Evolutionary conservation across 148 eudicot genomes (phyloP), one percentile per base, ranked within the genome.

Genomic region (Camellia sinensis): DNA sequence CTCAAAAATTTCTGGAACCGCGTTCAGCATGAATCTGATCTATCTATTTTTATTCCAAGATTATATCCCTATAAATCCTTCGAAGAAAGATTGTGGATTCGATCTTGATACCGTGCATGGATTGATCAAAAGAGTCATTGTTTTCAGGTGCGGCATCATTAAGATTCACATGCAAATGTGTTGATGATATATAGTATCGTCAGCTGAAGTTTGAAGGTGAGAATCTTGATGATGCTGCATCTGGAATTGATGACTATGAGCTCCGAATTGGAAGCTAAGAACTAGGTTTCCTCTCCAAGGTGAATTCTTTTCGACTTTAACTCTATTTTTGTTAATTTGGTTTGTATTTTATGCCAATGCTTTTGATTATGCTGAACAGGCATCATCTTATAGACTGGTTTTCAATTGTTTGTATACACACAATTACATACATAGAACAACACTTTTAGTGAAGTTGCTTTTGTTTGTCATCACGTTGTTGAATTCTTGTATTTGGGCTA

Each of bases 201-300:
- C 52, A 2, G 50, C 57, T 3, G 21, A 18, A n/a, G 74, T 48
- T 77, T 15, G 19, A 1, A 17, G 43, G 41, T 64, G 79, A 14
- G 79, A 77, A 77, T 77, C 79, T 77, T 77, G 79, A 77, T 77
- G 79, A 77, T 77, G 79, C 79, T 77, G 71, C 79, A 77, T 77
- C 79, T 6, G 67, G 67, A 75, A 75, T 45, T 69, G 22, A 76
- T 41, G 68, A 45, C 78, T 76, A 61, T 73, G 50, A 3, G 9
- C 40, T 9, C 4, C 0, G 2, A 14, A 4, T 29, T 11, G 68
- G 5, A 10, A 37, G 19, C 19, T 43, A 68, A 43, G 13, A 68
- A 9, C 72, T 71, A 6, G 3, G 15, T 19, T 48, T 56, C 74
- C 5, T 3, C 46, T n/a, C 15, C 29, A 22, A 73, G 76, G 76